Evolutionary conservation across 257 asterid species (phyloP), one percentile per base, ranked within the genome.

Genomic region (Cinchona pubescens): DNA sequence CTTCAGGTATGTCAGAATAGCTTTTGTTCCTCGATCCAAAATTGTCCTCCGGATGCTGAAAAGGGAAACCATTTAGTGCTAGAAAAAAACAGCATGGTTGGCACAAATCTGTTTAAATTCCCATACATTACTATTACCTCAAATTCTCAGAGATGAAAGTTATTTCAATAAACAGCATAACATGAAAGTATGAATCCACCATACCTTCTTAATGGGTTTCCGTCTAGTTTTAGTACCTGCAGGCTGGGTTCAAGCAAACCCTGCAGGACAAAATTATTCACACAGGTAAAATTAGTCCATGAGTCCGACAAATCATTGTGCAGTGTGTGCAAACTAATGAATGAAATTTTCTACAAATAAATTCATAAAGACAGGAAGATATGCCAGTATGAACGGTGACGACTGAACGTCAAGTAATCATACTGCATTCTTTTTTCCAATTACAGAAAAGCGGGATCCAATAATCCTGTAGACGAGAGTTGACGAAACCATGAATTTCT

Each of bases 131-230:
- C 1, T 53, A 9, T 6, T 30, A 5, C 11, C 48, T 34, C 56
- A 29, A 49, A 51, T 5, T 49, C 37, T 37, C 12, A 0, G 1
- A 56, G 69, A n/a, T n/a, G 7, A 21, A 74, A 73, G 61, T 9
- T 25, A 65, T 12, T 13, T 48, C 27, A 27, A 37, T 6, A 11
- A 34, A 14, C 12, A 19, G 18, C n/a, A n/a, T n/a, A n/a, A n/a
- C n/a, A n/a, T n/a, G 27, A 30, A 30, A 70, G n/a, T 19, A 15
- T 32, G 38, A 3, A 23, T 70, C 13, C 7, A 1, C 62, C 32
- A 25, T 87, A 94, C 99, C 99, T 94, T 86, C 99, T 84, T 78
- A 94, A 75, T 55, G 99, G 93, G 83, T 92, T 94, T 73, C 99
- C 99, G 12, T 91, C 99, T 56, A 94, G 84, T 82, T 79, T 92